Evolutionary conservation across 2,329 filamentous ascomycete species (phyloP).

Genomic region (Phaeosphaeriaceae sp.): DNA sequence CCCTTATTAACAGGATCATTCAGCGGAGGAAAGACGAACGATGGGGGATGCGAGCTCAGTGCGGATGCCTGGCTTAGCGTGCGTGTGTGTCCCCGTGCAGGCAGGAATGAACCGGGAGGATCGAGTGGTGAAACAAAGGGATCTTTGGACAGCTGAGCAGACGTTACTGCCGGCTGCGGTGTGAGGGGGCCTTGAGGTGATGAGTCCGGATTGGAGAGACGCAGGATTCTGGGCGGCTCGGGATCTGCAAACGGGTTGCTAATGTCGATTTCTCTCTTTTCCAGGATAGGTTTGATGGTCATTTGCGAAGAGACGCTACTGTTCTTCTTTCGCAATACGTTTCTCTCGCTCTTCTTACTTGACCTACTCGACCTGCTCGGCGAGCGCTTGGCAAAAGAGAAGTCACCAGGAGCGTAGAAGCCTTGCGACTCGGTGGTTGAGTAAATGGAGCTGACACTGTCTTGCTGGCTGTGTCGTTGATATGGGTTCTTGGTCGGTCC

Average conservation of each 20-base stretch:
- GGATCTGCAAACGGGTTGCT: conserved; percentile 39
- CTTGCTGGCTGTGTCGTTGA: conserved; percentile 35
- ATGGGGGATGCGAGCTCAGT: conserved; percentile 37
- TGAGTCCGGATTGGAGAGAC: conserved; percentile 35
- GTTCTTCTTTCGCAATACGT: conserved; percentile 37
- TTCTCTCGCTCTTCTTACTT: conserved; percentile 36
- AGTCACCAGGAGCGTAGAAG: conserved; percentile 23
- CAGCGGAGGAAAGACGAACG: conserved; percentile 31
- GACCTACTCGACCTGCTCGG: conserved; percentile 20
- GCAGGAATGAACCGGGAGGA: conserved; percentile 24
- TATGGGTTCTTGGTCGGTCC: conserved; percentile 37
- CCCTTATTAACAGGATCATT: conserved; percentile 40
- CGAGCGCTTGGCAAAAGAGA: conserved; percentile 33
- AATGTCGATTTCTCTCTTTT: conserved; percentile 27
- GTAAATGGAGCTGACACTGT: conserved; percentile 43
- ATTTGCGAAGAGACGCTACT: conserved; percentile 35
- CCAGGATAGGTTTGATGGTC: conserved; percentile 37
- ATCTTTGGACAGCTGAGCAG: conserved; percentile 28
- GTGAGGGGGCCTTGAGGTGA: conserved; percentile 24
- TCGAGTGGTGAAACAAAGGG: conserved; percentile 42
- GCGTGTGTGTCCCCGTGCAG: conserved; percentile 30
- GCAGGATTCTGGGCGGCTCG: conserved; percentile 25
- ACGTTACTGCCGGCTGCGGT: conserved; percentile 35
- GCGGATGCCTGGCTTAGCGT: conserved; percentile 39
- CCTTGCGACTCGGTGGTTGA: conserved; percentile 39